Evolutionary conservation across 768 basidiomycete genomes (phyloP), one percentile per base, ranked within the genome.

Genomic region (Leccinum pellstonianum): DNA sequence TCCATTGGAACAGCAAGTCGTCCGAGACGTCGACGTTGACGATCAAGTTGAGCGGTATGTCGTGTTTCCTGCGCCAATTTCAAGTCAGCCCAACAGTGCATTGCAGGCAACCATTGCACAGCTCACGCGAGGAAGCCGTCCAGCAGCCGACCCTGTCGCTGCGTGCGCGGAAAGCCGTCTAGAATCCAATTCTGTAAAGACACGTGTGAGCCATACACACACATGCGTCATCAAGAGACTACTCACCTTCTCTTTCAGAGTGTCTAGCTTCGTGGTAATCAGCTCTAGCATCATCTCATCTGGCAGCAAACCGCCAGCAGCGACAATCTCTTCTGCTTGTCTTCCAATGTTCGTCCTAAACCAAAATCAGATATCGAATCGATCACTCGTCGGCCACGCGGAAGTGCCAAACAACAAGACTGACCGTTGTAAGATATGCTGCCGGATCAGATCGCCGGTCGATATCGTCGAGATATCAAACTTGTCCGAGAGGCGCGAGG

Each of bases 111-210:
- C 6, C 4, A 52, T 14, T 15, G 38, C 62, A 29, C 43, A 21
- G 67, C 83, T 57, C 64, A 89, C 88, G 79, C 80, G 38, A 95
- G 83, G 72, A 91, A 81, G 2, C 77, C 75, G 71, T 95, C 89
- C 23, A 95, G 78, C 35, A 93, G 76, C 68, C 85, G 77, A 9
- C 86, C 92, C 71, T 95, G 94, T 14, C 82, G 83, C 8, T 92
- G 78, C 6, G 93, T 95, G 49, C 94, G 86, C 55, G 94, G 94
- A 69, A 95, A 95, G 31, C 94, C 94, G 61, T 95, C 94, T 53
- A 95, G 73, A 61, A 95, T 87, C 93, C 93, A 95, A 69, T 89
- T 87, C 90, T 93, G 50, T 46, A 33, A 14, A 57, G 29, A 41
- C 46, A 61, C 63, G 58, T 48, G 55, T 53, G 61, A 61, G 53